Conservation (phyloP, 1,284 basidiomycete genomes). For the Cystobasidium pallidum region DNA sequence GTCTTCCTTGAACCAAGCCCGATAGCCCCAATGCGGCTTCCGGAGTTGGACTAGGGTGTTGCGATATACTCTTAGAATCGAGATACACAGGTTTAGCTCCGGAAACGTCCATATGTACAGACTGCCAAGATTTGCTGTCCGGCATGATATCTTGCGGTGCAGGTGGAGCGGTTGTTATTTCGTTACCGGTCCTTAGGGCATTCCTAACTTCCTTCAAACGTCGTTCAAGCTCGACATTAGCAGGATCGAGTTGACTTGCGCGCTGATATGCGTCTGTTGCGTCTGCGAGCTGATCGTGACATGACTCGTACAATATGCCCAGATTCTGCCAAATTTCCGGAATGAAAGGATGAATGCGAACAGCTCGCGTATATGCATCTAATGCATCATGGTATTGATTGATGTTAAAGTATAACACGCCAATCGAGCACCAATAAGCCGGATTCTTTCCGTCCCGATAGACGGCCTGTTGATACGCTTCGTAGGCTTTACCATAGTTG, state of each 20-base stretch:
- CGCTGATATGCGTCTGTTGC: constrained; percentile 97
- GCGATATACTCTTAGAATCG: constrained; percentile 17
- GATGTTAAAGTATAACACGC: constrained; percentile 99
- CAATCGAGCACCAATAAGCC: constrained; percentile 99
- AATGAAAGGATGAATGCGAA: constrained; percentile 98
- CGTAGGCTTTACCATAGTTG: constrained; percentile 99
- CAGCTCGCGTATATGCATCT: constrained; percentile 96
- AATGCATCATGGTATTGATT: constrained; percentile 98
- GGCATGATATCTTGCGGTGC: constrained; percentile 41
- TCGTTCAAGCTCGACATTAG: constrained; percentile 31
- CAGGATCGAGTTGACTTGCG: constrained; percentile 83
- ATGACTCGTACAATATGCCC: constrained; percentile 93
- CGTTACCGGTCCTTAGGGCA: constrained; percentile 19
- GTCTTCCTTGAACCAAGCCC: background rate
- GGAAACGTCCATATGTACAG: constrained; percentile 35
- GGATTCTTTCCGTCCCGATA: constrained; percentile 98
- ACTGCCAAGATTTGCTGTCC: constrained; percentile 33
- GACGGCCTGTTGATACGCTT: constrained; percentile 98
- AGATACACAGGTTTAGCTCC: constrained; percentile 42
- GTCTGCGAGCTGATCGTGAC: constrained; percentile 98
- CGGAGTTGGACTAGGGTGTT: constrained; percentile 12
- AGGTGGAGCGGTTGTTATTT: constrained; percentile 27
- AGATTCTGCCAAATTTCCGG: constrained; percentile 99
- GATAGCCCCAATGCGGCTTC: constrained; percentile 15
- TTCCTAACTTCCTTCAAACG: constrained; percentile 37